Percentiles rank a stretch among this genome's conserved stretches.
These are phyloP conservation scores for Emydomyces testavorans DNA, from an alignment of 2,329 filamentous ascomycete species.

Conservation along the genomic window DNA sequence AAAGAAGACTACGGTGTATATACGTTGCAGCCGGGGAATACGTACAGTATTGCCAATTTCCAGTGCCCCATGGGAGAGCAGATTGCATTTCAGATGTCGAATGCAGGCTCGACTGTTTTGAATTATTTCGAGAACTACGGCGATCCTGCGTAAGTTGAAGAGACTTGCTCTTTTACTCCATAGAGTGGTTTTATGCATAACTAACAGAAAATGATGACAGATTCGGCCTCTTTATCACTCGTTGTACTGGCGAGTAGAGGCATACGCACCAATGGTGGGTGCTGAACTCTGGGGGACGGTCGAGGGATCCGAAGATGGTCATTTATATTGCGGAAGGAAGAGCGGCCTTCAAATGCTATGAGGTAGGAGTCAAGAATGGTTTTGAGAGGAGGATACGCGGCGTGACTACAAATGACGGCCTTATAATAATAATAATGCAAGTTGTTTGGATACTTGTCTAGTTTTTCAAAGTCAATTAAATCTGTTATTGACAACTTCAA, in stretches of 20 bases:
- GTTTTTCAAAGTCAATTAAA: no score
- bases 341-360: no score
- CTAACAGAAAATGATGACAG: neutral
- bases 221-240: slow-evolving; percentile 13
- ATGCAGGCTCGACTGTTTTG: slow-evolving; percentile 41
- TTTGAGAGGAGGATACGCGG: no score
- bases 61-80: slow-evolving; percentile 44
- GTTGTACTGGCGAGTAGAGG: slow-evolving; percentile 7
- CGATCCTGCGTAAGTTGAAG: slow-evolving; percentile 37
- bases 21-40: slow-evolving; percentile 43
- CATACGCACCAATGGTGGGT: neutral
- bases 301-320: no score
- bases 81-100: slow-evolving; percentile 43
- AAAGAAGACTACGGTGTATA: slow-evolving; percentile 35
- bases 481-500: no score
- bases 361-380: no score
- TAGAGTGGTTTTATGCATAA: neutral
- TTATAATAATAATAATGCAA: no score
- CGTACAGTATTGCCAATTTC: slow-evolving; percentile 44
- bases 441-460: no score
- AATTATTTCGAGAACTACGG: slow-evolving; percentile 57
- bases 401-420: no score
- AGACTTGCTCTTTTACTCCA: neutral
- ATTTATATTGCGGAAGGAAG: no score
- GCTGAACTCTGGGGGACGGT: no score